Base-by-base conservation (phyloP, 2,329 filamentous ascomycete genomes). In the Beauveria australis region DNA sequence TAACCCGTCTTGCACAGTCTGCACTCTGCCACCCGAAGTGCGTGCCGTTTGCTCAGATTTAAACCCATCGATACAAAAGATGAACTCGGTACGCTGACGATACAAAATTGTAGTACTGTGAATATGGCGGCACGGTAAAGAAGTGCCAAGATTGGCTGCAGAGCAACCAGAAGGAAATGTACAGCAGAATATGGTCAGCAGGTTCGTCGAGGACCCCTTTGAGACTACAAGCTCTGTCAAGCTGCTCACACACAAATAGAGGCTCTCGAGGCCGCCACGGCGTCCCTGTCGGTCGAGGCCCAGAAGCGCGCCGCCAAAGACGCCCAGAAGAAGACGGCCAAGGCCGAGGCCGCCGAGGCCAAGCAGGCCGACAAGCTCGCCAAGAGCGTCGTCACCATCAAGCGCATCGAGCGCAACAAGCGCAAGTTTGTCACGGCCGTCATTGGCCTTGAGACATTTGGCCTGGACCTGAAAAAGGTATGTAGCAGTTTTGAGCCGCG, bases 61-160 rank as follows among this genome's bases (percentile, higher is more conserved):
- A 47, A 53, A 30, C 51, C 65, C 19, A 53, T 53, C 47, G 37
- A 53, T 62, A 19, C 1, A 10, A n/a, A 40, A 30, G 24, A 22
- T 16, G 12, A n/a, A 57, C 52, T n/a, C 75, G 67, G 14, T 24
- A n/a, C 26, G n/a, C 53, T 61, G 46, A 61, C 46, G 3, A 41
- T 46, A 9, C 53, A 18, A n/a, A 22, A n/a, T 1, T 24, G 16
- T 77, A 97, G 94, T 99, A 97, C 79, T 99, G 94, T 80, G 94
- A 99, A 78, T 97, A 97, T 76, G 94, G 94, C 71, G 93, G 92
- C 66, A 97, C 92, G 44, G 88, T 89, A 26, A 96, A 92, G 77
- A 99, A 97, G 78, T 99, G 94, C 78, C 89, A 93, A 75, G 92
- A 97, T 74, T 99, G 94, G 94, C 86, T 99, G 22, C 79, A 91